Percentiles rank a stretch among this genome's conserved stretches.
phyloP scores from a whole-genome alignment of 352 stramenopile genomes.

The Pythium biforme region DNA sequence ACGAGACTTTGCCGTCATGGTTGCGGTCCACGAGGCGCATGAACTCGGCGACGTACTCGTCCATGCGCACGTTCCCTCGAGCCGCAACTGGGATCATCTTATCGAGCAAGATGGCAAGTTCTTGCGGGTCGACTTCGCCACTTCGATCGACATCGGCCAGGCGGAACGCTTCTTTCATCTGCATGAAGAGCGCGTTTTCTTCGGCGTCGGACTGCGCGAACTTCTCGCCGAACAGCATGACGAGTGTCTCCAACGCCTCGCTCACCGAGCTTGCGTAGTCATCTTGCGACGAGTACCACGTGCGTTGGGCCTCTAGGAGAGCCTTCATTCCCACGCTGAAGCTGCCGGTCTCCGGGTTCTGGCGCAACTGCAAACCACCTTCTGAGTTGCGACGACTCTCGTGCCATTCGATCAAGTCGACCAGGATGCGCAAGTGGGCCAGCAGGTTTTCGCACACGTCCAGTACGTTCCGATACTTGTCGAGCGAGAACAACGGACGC shows the following conservation, averaged over 20 bases:
- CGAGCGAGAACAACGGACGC: constrained; percentile 62
- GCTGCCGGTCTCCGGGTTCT: constrained; percentile 18
- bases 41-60: constrained; percentile 78
- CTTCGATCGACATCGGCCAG: constrained; percentile 58
- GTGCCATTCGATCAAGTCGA: constrained; percentile 68
- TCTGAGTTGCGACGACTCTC: constrained; percentile 29
- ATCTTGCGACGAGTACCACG: constrained; percentile 28
- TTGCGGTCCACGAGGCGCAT: constrained; percentile 73
- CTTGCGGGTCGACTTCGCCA: constrained; percentile 57
- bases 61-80: constrained; percentile 39
- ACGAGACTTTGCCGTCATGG: constrained; percentile 60
- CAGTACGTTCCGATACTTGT: constrained; percentile 77
- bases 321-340: constrained; percentile 21
- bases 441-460: constrained; percentile 57
- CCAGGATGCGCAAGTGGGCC: constrained; percentile 53
- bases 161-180: constrained; percentile 79
- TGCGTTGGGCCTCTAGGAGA: constrained; percentile 3
- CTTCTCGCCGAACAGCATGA: constrained; percentile 53
- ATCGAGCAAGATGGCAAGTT: constrained; percentile 61
- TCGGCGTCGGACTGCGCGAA: constrained; percentile 53
- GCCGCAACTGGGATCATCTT: constrained; percentile 55
- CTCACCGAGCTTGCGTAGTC: constrained; percentile 38
- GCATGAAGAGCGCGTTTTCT: constrained; percentile 67
- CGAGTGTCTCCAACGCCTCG: constrained; percentile 56
- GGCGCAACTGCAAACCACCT: constrained; percentile 27